A percentile compares a stretch with the other conserved stretches of the same genome.
Conservation (phyloP, 495 filamentous ascomycete species). For the Hypomontagnella monticulosa region DNA sequence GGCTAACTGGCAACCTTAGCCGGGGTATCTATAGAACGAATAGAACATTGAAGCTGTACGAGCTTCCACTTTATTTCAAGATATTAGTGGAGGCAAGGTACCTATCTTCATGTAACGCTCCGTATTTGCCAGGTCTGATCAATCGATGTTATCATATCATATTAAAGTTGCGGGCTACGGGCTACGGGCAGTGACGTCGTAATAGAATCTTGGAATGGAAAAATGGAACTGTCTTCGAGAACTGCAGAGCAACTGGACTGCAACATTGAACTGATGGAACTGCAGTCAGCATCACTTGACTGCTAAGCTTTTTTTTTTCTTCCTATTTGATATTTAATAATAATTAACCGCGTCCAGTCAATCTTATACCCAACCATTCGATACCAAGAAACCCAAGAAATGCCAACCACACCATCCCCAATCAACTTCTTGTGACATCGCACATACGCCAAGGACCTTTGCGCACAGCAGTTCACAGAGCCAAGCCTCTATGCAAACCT, state of each 20-base stretch:
- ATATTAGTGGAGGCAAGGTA: conserved; percentile 11
- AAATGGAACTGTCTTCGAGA: background rate
- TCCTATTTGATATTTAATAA: background rate
- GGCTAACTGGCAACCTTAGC: conserved; percentile 18
- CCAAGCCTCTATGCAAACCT: conserved; percentile 26
- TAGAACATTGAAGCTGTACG: too few relatives aligned
- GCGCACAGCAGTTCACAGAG: conserved; percentile 26
- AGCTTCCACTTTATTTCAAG: too few relatives aligned
- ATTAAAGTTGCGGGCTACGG: conserved; percentile 14
- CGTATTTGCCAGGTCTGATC: too few relatives aligned
- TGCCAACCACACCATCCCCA: conserved; percentile 35
- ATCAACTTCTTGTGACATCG: conserved; percentile 43
- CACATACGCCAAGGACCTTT: conserved; percentile 40
- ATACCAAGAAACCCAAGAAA: background rate
- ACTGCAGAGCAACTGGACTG: conserved; percentile 22
- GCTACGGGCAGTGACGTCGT: conserved; percentile 34
- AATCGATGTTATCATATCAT: too few relatives aligned
- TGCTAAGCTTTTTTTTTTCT: conserved; percentile 30
- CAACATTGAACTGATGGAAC: conserved; percentile 15
- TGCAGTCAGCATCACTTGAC: conserved; percentile 38
- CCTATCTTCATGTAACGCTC: background rate
- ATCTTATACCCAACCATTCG: conserved; percentile 21
- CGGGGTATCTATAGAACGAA: background rate
- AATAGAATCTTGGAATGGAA: background rate
- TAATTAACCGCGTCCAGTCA: conserved; percentile 19